phyloP scores from a whole-genome alignment of 306 rosid species.

The Gynostemma pentaphyllum region DNA sequence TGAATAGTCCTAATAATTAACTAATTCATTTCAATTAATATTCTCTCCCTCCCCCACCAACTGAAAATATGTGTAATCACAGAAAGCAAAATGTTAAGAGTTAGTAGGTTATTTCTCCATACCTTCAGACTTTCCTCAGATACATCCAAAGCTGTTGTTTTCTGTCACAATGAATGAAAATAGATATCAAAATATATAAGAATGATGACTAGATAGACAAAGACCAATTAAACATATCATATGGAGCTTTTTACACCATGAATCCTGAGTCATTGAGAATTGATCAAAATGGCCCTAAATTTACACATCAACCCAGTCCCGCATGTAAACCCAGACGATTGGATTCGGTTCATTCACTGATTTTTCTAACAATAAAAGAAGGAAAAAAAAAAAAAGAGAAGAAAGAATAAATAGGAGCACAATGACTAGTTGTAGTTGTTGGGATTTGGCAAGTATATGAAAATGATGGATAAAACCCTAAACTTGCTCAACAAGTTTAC shows the following conservation, averaged over 20 bases:
- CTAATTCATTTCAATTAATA: neutral
- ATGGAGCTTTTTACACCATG: neutral
- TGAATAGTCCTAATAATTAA: neutral
- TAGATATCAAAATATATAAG: neutral
- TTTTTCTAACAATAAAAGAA: neutral
- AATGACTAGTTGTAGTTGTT: no score
- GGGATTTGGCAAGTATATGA: no score
- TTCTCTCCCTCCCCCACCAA: neutral
- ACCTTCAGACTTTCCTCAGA: constrained; percentile 10
- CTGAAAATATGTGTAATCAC: neutral
- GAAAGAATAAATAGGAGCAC: neutral
- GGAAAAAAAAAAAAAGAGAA: neutral
- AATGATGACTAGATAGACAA: neutral
- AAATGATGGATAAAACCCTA: no score
- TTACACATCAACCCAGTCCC: neutral
- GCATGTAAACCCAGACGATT: neutral
- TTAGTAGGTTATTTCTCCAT: neutral
- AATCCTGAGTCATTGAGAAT: neutral
- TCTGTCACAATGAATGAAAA: constrained; percentile 1
- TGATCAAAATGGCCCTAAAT: neutral
- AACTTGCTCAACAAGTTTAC: no score
- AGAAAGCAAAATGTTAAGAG: neutral
- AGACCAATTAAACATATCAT: neutral
- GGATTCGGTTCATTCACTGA: neutral
- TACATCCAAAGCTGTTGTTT: constrained; percentile 9